Evolutionary conservation across 2,329 filamentous ascomycete genomes (phyloP).

Genomic region (Ascochyta rabiei): DNA sequence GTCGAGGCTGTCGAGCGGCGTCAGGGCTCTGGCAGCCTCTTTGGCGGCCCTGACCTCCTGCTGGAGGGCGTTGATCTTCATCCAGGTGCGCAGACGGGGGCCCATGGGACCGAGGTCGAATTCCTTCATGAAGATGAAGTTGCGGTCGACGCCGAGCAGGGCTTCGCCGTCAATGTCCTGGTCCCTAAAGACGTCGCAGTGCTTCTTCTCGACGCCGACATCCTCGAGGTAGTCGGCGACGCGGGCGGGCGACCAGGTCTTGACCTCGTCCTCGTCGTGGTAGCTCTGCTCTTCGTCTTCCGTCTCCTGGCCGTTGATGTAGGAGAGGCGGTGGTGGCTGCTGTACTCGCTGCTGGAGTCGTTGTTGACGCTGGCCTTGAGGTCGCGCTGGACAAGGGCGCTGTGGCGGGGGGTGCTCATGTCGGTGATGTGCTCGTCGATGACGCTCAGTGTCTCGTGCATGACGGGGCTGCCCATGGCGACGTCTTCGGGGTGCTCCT

Average conservation of each 20-base stretch:
- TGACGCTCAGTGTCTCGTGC: conserved; percentile 93
- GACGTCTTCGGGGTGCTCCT: conserved; percentile 48
- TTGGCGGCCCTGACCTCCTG: conserved; percentile 75
- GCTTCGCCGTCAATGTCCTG: conserved; percentile 97
- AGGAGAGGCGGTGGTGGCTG: conserved; percentile 80
- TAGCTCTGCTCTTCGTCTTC: conserved; percentile 83
- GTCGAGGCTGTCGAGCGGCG: conserved; percentile 43
- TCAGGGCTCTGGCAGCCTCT: conserved; percentile 40
- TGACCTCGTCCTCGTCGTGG: conserved; percentile 76
- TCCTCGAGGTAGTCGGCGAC: conserved; percentile 91
- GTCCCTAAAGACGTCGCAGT: conserved; percentile 92
- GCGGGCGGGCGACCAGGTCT: conserved; percentile 77
- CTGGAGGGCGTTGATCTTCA: conserved; percentile 91
- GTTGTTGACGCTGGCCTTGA: conserved; percentile 62
- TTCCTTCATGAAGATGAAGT: conserved; percentile 92
- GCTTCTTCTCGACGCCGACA: conserved; percentile 81
- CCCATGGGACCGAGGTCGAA: conserved; percentile 93
- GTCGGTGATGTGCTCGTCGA: conserved; percentile 95
- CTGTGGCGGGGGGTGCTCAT: conserved; percentile 69
- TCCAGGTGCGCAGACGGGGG: conserved; percentile 89
- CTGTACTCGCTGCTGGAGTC: conserved; percentile 93
- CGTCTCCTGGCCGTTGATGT: conserved; percentile 92
- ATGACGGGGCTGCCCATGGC: conserved; percentile 75
- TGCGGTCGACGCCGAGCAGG: conserved; percentile 91
- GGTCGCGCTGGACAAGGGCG: conserved; percentile 40